Conservation (phyloP, 805 yeast genomes). For the Candida patagonica region DNA sequence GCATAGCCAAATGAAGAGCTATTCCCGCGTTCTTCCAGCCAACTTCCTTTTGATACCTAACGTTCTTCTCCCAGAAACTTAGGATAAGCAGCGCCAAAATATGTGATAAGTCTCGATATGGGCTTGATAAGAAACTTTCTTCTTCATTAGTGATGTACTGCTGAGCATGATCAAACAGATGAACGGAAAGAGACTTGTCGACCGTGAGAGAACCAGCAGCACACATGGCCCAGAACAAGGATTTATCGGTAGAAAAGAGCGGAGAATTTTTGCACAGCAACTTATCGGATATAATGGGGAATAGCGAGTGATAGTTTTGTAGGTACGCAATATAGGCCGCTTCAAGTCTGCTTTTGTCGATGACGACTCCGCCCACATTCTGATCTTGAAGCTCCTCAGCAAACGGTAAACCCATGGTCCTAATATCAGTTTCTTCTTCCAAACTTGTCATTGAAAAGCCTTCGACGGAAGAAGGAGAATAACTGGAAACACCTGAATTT, state of each 20-base stretch:
- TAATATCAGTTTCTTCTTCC: not conserved
- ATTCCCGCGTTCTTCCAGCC: constrained; percentile 5
- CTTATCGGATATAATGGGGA: constrained; percentile 7
- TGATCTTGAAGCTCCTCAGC: constrained; percentile 1
- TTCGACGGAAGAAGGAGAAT: not conserved
- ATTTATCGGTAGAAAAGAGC: not conserved
- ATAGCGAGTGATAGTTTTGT: constrained; percentile 7
- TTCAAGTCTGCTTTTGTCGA: not conserved
- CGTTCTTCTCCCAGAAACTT: constrained; percentile 5
- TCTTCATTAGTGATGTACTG: not conserved
- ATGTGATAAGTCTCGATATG: constrained; percentile 1
- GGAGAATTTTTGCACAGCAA: not conserved
- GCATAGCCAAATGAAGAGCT: constrained; percentile 5
- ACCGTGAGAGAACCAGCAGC: constrained; percentile 3
- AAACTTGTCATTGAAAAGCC: too few relatives aligned
- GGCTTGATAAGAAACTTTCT: not conserved
- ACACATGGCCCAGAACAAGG: constrained; percentile 10
- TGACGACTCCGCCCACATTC: not conserved
- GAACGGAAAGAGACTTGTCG: constrained; percentile 1
- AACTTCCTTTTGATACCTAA: constrained; percentile 4
- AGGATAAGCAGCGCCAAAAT: constrained; percentile 2
- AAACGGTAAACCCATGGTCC: constrained; percentile 2
- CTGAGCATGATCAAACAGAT: constrained; percentile 3
- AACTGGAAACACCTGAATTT: not conserved
- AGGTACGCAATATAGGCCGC: constrained; percentile 6